Evolutionary conservation across 1,284 basidiomycete genomes (phyloP).

Genomic region (Fomitopsis schrenkii): DNA sequence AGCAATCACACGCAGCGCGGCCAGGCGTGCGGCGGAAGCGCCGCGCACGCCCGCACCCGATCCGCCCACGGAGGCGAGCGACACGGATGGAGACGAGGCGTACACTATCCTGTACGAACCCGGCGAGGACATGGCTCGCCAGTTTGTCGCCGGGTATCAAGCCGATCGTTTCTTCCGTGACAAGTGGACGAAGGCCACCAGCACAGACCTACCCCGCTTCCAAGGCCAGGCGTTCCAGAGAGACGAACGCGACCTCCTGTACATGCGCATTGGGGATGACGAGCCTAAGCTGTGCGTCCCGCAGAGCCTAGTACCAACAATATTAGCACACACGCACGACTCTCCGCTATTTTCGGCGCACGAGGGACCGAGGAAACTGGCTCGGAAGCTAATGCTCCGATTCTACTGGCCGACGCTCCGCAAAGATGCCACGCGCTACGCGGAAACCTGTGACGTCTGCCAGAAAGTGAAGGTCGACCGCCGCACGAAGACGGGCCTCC

Average conservation of each 20-base stretch:
- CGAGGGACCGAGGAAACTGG: slow-evolving; percentile 3
- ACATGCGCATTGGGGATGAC: neutral
- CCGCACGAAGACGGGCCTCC: slow-evolving; percentile 11
- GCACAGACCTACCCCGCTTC: neutral
- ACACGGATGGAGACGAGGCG: no score
- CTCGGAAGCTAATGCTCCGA: slow-evolving; percentile 11
- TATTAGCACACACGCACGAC: slow-evolving; percentile 1
- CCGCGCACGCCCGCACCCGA: no score
- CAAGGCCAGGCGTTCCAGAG: neutral
- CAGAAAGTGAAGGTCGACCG: slow-evolving; percentile 27
- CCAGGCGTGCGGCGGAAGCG: no score
- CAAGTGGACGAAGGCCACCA: neutral
- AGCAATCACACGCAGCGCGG: no score
- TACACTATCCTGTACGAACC: neutral
- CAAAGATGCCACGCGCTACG: slow-evolving; percentile 16
- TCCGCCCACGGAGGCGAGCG: no score
- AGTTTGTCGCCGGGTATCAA: neutral
- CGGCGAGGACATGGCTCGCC: neutral
- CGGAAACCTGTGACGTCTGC: slow-evolving; percentile 29
- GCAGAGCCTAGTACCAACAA: neutral
- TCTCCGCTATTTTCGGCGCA: neutral
- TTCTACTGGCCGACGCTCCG: slow-evolving; percentile 34
- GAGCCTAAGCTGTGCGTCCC: neutral
- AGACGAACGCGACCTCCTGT: neutral
- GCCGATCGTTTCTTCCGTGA: neutral